Evolutionary conservation across 768 basidiomycete species (phyloP).

Genomic region (Leucosporidium scottii): DNA sequence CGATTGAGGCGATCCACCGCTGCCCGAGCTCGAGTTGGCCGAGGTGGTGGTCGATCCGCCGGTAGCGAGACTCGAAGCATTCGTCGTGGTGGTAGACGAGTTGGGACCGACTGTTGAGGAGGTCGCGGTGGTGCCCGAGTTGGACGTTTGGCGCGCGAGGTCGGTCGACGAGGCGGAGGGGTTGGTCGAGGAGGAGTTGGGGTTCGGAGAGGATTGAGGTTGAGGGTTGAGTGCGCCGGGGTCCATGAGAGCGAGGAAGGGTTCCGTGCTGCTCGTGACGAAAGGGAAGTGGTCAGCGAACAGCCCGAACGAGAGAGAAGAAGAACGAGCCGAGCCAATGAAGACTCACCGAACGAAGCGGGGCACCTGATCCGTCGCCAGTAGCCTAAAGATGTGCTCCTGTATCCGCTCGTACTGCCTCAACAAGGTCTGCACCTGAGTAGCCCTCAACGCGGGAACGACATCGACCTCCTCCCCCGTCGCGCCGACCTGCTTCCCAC

Average conservation of each 20-base stretch:
- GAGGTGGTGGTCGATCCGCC: too few relatives aligned
- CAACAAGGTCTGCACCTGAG: constrained; percentile 89
- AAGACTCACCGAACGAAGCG: constrained; percentile 47
- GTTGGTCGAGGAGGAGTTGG: not conserved
- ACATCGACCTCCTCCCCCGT: constrained; percentile 69
- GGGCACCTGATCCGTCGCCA: constrained; percentile 99
- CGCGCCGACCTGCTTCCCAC: constrained; percentile 47
- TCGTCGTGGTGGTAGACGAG: too few relatives aligned
- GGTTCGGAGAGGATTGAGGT: not conserved
- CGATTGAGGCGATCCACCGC: too few relatives aligned
- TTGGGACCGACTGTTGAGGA: too few relatives aligned
- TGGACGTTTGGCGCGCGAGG: too few relatives aligned
- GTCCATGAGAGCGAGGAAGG: constrained; percentile 31
- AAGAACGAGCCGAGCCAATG: not conserved
- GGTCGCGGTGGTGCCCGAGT: too few relatives aligned
- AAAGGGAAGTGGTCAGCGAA: not conserved
- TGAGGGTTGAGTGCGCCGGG: constrained; percentile 6
- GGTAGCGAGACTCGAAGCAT: too few relatives aligned
- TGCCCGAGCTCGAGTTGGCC: too few relatives aligned
- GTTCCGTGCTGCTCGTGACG: constrained; percentile 13
- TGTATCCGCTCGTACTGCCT: constrained; percentile 92
- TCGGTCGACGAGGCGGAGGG: not conserved
- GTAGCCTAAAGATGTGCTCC: constrained; percentile 88
- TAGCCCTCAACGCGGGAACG: constrained; percentile 69
- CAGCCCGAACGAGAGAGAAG: too few relatives aligned